Percentiles rank a stretch among this genome's conserved stretches.
phyloP scores from a whole-genome alignment of 106 monocot genomes.

The Dendrobium chrysotoxum region DNA sequence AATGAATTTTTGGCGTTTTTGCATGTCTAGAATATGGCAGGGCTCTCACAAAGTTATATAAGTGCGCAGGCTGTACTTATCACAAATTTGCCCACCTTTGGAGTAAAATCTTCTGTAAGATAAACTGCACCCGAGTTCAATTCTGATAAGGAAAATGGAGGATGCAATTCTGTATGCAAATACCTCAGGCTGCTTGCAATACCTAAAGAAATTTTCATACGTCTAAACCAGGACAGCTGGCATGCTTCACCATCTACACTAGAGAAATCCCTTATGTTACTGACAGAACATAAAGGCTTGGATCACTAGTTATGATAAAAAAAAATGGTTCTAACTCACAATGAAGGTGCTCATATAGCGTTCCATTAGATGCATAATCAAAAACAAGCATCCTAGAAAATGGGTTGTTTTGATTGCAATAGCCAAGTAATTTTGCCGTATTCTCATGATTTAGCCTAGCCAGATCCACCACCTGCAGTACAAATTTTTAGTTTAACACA shows the following conservation, averaged over 20 bases:
- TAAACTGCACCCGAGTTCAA: conserved; percentile 69
- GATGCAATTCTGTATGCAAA: conserved; percentile 84
- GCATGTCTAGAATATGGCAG: not conserved
- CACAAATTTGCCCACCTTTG: conserved; percentile 54
- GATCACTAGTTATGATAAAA: not conserved
- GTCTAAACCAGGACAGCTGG: conserved; percentile 78
- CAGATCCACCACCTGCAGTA: conserved; percentile 67
- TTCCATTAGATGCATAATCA: conserved; percentile 97
- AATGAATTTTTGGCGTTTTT: not conserved
- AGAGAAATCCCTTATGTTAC: not conserved
- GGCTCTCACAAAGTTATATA: not conserved
- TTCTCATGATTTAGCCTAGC: conserved; percentile 82
- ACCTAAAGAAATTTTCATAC: conserved; percentile 81
- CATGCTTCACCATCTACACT: conserved; percentile 64
- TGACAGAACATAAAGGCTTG: not conserved
- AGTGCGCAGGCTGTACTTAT: not conserved
- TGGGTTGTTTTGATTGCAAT: conserved; percentile 75
- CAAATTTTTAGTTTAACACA: not conserved
- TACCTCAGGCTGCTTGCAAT: conserved; percentile 77
- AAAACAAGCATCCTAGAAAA: conserved; percentile 90
- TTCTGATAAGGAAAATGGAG: conserved; percentile 68
- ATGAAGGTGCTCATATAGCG: conserved; percentile 92
- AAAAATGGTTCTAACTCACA: conserved; percentile 11
- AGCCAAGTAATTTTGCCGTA: conserved; percentile 67
- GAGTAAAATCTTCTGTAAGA: conserved; percentile 94